These are phyloP conservation scores for Sonneratia caseolaris DNA, from an alignment of 345 rosid genomes.

Conservation along the genomic window DNA sequence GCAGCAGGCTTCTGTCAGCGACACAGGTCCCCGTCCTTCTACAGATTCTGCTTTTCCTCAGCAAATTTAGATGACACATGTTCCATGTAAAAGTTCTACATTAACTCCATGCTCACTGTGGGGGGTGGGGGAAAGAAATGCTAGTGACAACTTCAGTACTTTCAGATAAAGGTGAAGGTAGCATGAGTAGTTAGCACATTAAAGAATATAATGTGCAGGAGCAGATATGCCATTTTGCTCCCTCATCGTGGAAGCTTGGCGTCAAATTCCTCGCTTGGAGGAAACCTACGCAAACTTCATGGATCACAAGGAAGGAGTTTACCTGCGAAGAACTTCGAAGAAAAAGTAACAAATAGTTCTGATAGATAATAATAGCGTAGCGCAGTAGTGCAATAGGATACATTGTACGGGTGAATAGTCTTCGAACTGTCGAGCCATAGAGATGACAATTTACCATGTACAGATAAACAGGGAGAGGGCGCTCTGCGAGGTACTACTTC, in stretches of 20 bases:
- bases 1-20: slow-evolving; percentile 13
- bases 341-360: no score
- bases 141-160: no score
- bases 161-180: neutral
- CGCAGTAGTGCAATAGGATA: no score
- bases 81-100: neutral
- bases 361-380: no score
- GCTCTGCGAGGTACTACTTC: slow-evolving; percentile 29
- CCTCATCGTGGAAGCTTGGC: slow-evolving; percentile 9
- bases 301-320: neutral
- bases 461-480: neutral
- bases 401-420: no score
- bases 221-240: slow-evolving; percentile 5
- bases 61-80: slow-evolving; percentile 7
- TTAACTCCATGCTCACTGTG: no score
- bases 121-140: no score
- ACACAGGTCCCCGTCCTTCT: slow-evolving; percentile 24
- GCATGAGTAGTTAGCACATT: neutral
- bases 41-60: slow-evolving; percentile 42
- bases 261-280: slow-evolving; percentile 4
- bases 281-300: slow-evolving; percentile 1
- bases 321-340: slow-evolving; percentile 3
- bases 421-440: slow-evolving; percentile 5
- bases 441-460: neutral
- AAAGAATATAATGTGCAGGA: neutral